A percentile compares a stretch with the other conserved stretches of the same genome.
phyloP scores from a whole-genome alignment of 2,329 filamentous ascomycete species.

The Aspergillus chevalieri region DNA sequence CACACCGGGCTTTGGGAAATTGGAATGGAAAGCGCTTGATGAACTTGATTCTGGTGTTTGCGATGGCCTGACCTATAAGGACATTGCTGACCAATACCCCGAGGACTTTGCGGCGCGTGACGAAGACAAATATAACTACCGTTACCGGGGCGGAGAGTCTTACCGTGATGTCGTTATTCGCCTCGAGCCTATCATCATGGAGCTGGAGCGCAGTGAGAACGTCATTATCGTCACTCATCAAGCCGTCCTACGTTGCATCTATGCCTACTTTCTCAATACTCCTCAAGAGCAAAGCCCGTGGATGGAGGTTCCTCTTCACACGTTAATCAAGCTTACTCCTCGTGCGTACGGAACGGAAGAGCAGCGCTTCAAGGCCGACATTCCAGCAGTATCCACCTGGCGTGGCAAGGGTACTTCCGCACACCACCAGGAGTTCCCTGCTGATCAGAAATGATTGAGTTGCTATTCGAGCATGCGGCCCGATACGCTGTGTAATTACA shows the following conservation, averaged over 20 bases:
- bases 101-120: slow-evolving; percentile 94
- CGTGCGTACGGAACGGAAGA: slow-evolving; percentile 91
- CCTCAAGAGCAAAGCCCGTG: slow-evolving; percentile 88
- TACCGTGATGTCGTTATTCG: slow-evolving; percentile 96
- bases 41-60: slow-evolving; percentile 96
- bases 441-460: slow-evolving; percentile 11
- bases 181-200: slow-evolving; percentile 98
- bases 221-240: slow-evolving; percentile 98
- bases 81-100: slow-evolving; percentile 85
- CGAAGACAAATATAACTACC: slow-evolving; percentile 99
- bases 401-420: slow-evolving; percentile 87
- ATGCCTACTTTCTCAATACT: slow-evolving; percentile 98
- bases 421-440: slow-evolving; percentile 61
- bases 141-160: slow-evolving; percentile 92
- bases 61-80: slow-evolving; percentile 90
- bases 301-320: slow-evolving; percentile 98
- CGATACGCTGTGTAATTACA: not conserved
- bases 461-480: not conserved
- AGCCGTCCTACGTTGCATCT: slow-evolving; percentile 92
- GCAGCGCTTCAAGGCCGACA: slow-evolving; percentile 79
- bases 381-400: slow-evolving; percentile 95
- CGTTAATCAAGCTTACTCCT: slow-evolving; percentile 91
- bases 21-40: slow-evolving; percentile 97
- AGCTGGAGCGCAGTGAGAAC: slow-evolving; percentile 90
- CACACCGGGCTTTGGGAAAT: slow-evolving; percentile 70